These are phyloP conservation scores for Ophidiomyces ophidiicola DNA, from an alignment of 2,329 filamentous ascomycete species.

Conservation along the genomic window DNA sequence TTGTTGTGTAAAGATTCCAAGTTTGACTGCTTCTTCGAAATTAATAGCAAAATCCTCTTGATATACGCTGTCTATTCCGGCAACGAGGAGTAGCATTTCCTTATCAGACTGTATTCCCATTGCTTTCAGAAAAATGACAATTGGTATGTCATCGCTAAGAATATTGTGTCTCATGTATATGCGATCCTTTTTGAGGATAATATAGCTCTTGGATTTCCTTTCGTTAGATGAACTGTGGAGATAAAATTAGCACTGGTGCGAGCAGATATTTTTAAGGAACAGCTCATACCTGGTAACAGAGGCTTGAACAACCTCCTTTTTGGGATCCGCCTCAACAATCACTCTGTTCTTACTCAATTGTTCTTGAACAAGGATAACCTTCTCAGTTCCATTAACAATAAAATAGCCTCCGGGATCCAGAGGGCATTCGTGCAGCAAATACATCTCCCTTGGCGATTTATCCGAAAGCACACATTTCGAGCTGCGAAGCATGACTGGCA, in stretches of 20 bases:
- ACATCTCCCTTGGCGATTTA: conserved; percentile 80
- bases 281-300: conserved; percentile 60
- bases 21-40: conserved; percentile 79
- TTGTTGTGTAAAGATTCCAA: conserved; percentile 80
- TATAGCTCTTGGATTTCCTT: conserved; percentile 94
- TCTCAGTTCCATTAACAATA: conserved; percentile 93
- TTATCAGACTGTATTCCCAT: conserved; percentile 89
- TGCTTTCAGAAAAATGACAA: conserved; percentile 84
- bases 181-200: conserved; percentile 83
- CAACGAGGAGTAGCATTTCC: conserved; percentile 84
- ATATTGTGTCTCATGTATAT: conserved; percentile 89
- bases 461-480: conserved; percentile 78
- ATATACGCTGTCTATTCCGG: conserved; percentile 74
- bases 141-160: conserved; percentile 82
- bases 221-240: conserved; percentile 79
- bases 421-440: conserved; percentile 84
- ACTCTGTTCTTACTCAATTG: conserved; percentile 98
- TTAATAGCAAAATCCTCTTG: conserved; percentile 94
- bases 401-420: conserved; percentile 96
- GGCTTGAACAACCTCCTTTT: conserved; percentile 86
- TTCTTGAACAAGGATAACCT: conserved; percentile 96
- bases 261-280: neutral
- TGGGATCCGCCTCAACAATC: conserved; percentile 84
- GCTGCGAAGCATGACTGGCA: conserved; percentile 95
- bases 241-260: too few species aligned